A percentile compares a stretch with the other conserved stretches of the same genome.
These are phyloP conservation scores for Breviolum minutum DNA, from an alignment of 73 alveolate species.

Conservation along the genomic window DNA sequence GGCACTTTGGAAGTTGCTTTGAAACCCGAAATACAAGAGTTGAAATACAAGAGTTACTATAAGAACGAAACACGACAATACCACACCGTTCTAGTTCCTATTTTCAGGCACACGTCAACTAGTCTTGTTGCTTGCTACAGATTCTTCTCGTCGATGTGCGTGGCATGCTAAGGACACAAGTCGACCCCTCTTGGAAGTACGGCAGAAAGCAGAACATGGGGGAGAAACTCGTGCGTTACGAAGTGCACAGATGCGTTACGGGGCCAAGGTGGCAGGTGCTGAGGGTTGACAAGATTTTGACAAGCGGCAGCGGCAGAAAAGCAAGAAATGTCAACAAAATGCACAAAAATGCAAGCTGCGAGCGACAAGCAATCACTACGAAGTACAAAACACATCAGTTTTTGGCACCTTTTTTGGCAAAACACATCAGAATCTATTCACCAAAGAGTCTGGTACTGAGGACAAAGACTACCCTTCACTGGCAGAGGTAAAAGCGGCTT, in stretches of 20 bases:
- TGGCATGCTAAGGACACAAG: background rate
- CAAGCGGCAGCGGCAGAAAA: background rate
- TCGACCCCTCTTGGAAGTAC: slow-evolving; percentile 67
- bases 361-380: background rate
- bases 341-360: background rate
- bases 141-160: no score
- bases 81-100: no score
- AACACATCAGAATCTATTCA: background rate
- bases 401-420: background rate
- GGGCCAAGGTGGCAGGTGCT: background rate
- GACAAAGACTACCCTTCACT: slow-evolving; percentile 65
- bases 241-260: no score
- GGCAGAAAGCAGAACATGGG: slow-evolving; percentile 86
- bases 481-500: slow-evolving; percentile 43
- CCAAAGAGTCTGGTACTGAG: background rate
- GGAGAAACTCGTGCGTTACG: slow-evolving; percentile 3
- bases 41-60: background rate
- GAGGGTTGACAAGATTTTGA: background rate
- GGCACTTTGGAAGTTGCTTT: background rate
- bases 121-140: background rate
- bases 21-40: background rate
- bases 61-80: no score
- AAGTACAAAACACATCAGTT: no score
- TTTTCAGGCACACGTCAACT: no score
- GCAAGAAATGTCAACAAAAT: no score